Conservation (phyloP, 2,329 filamentous ascomycete genomes). For the Curvularia eragrostidis region DNA sequence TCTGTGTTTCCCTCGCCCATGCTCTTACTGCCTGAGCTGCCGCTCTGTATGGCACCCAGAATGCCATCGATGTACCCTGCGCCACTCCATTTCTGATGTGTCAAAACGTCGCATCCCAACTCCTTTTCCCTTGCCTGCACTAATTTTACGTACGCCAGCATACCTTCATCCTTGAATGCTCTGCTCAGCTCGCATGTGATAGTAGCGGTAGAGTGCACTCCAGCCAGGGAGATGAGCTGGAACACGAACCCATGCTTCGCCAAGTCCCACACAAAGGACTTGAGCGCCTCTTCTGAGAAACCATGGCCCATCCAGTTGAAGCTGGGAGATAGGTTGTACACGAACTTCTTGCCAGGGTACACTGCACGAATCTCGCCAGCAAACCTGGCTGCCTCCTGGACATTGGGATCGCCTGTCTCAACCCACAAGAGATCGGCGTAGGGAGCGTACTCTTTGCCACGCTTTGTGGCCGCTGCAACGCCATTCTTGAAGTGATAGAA, state of each 20-base stretch:
- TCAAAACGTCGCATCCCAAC: conserved; percentile 87
- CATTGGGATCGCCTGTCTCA: conserved; percentile 88
- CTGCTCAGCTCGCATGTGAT: conserved; percentile 77
- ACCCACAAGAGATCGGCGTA: conserved; percentile 97
- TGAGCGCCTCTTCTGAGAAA: conserved; percentile 81
- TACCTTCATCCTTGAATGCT: conserved; percentile 86
- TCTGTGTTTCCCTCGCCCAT: conserved; percentile 97
- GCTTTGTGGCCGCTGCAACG: conserved; percentile 86
- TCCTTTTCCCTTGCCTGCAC: conserved; percentile 92
- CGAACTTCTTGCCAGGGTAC: conserved; percentile 82
- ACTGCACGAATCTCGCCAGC: conserved; percentile 74
- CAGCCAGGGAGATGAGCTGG: conserved; percentile 69
- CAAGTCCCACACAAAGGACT: conserved; percentile 95
- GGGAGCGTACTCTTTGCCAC: conserved; percentile 87
- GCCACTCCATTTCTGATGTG: conserved; percentile 88
- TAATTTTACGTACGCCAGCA: conserved; percentile 96
- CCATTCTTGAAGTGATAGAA: conserved; percentile 90
- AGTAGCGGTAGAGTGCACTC: conserved; percentile 68
- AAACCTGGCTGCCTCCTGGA: conserved; percentile 76
- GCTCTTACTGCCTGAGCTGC: conserved; percentile 85
- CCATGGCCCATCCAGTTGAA: conserved; percentile 99
- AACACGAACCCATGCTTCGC: conserved; percentile 80
- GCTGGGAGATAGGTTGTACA: conserved; percentile 94
- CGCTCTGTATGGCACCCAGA: conserved; percentile 86
- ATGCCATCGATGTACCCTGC: conserved; percentile 85